Evolutionary conservation across 1,139 yeast species (phyloP), one percentile per base, ranked within the genome.

Genomic region (Geotrichum phurueaensis): DNA sequence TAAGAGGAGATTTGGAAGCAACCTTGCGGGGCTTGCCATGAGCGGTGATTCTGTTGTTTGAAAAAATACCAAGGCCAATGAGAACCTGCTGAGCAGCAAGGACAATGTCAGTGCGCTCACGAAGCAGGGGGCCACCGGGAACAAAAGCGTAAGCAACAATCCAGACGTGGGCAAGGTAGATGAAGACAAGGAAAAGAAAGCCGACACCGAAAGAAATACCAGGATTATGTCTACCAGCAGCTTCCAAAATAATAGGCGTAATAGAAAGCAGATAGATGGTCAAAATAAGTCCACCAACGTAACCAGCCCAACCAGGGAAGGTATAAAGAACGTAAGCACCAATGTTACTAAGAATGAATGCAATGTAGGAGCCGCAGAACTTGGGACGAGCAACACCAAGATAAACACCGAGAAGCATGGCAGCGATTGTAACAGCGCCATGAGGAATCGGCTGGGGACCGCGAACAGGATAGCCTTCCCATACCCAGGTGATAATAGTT

Each of bases 131-230:
- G 4, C 99, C 99, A 64, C 89, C 94, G 18, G 99, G 99, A 57
- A 94, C 99, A 76, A 94, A 94, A 0, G 99, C 99, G 73, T 94
- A 94, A 0, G 99, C 99, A 51, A 94, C 99, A 59, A 88, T 85
- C 98, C 98, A 94, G 57, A 94, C 96, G 73, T 92, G 94, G 15
- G 89, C 94, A 64, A 94, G 79, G 51, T 88, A 73, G 5, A 88
- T 63, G 54, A 87, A 76, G 64, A 83, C 78, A 60, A 84, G 70
- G 18, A 87, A 72, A 60, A 85, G 80, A 63, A 71, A 69, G 0
- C 86, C 86, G 5, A 84, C 63, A 13, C 84, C 82, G 70, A 86
- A 87, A 0, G 84, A 70, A 36, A 78, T 68, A 6, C 84, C 84
- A 36, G 90, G 85, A 64, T 82, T 77, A 70, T 83, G 81, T n/a